Evolutionary conservation across 1,284 basidiomycete genomes (phyloP).

Genomic region (Ganoderma leucocontextum): DNA sequence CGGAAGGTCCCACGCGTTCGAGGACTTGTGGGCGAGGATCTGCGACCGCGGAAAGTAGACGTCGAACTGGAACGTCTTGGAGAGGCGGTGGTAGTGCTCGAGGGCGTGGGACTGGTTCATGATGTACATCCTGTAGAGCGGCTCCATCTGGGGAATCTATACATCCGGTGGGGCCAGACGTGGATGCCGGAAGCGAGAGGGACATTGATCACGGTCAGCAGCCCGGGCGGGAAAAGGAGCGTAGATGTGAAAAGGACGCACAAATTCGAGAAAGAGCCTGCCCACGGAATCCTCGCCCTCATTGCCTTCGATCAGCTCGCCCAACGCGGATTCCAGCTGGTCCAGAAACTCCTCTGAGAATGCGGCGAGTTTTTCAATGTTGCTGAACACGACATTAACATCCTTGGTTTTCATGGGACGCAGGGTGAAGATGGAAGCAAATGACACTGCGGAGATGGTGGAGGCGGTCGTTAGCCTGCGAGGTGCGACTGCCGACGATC

Average conservation of each 20-base stretch:
- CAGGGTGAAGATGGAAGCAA: slow-evolving; percentile 30
- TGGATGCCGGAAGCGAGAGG: neutral
- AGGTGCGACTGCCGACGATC: slow-evolving; percentile 50
- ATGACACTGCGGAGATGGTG: slow-evolving; percentile 56
- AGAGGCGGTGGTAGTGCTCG: slow-evolving; percentile 67
- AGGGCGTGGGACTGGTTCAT: slow-evolving; percentile 84
- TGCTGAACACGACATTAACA: slow-evolving; percentile 79
- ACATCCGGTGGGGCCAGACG: neutral
- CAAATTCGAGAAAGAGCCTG: slow-evolving; percentile 77
- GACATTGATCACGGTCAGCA: neutral
- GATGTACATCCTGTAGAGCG: slow-evolving; percentile 88
- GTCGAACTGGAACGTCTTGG: slow-evolving; percentile 63
- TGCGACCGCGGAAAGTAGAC: slow-evolving; percentile 77
- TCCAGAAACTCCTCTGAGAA: slow-evolving; percentile 76
- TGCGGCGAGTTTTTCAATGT: slow-evolving; percentile 77
- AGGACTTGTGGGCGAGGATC: slow-evolving; percentile 73
- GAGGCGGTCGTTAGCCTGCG: slow-evolving; percentile 63
- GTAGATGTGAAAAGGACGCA: slow-evolving; percentile 39
- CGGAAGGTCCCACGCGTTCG: slow-evolving; percentile 93
- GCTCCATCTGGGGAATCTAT: slow-evolving; percentile 81
- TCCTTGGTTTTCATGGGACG: slow-evolving; percentile 77
- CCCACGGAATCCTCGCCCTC: slow-evolving; percentile 80
- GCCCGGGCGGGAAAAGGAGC: neutral
- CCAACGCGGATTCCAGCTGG: slow-evolving; percentile 49
- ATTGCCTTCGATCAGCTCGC: slow-evolving; percentile 61